Base-by-base conservation (phyloP, 176 grass and related monocot genomes). In the Hsuehochloa calcarea region DNA sequence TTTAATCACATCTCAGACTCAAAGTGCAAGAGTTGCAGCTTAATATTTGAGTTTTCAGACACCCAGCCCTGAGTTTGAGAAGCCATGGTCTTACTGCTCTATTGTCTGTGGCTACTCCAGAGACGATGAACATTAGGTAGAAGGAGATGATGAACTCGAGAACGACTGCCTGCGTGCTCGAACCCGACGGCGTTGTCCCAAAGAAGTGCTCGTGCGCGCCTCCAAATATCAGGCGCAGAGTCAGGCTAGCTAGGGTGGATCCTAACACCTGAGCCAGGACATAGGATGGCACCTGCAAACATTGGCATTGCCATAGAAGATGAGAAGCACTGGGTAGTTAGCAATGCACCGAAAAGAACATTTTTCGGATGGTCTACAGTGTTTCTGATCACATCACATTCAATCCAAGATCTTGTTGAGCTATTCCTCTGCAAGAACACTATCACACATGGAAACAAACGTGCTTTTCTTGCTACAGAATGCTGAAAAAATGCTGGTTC, bases 111-210 rank as follows among this genome's bases (percentile, higher is more conserved):
- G 90, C 96, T 1, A 98, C 93, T 27, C 96, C 91, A 38, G 96
- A 95, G 91, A 98, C 88, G 55, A 94, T 82, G 44, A 96, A 96
- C 96, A 94, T 99, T 70, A 99, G 96, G 84, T 82, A 89, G 85
- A 95, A 98, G 29, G 93, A 84, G 82, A 96, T 91, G 76, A 96
- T 70, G 91, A 99, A 89, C 86, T 99, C 93, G 0, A 95, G 70
- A 63, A 76, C 83, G 13, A 92, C 29, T n/a, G 93, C 94, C 79
- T 98, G 93, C 68, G 84, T 10, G 20, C 78, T 65, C 4, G 93
- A 85, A 11, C 93, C 93, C 1, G 87, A 8, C 29, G 96, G 91
- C 45, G 88, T 22, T 19, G 91, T 98, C 9, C 96, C 93, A 6
- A 77, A 66, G 60, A 92, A 96, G 79, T 85, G 88, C 43, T 90